Base-by-base conservation (phyloP, 768 basidiomycete species). In the Suillus fuscotomentosus region DNA sequence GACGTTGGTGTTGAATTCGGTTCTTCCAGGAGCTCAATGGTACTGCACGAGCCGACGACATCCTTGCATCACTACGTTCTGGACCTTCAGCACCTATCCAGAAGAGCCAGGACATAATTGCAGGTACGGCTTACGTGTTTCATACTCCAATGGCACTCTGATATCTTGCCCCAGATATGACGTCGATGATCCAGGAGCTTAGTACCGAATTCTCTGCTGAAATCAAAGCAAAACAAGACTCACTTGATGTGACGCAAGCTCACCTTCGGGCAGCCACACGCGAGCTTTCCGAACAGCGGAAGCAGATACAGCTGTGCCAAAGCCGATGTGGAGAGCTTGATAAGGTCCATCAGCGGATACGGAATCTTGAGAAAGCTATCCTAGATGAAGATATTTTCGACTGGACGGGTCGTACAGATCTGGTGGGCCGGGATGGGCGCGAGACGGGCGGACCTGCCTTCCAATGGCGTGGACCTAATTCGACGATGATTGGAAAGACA, bases 251-350 rank as follows among this genome's bases (percentile, higher is more conserved):
- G 20, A 94, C 90, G 13, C 93, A 94, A 74, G 88, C 87, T 5
- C 90, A 95, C 68, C 86, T 99, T 13, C 90, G 92, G 34, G 89
- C 90, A 14, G 92, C 95, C 1, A 98, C 97, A 3, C 89, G 92
- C 61, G 90, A 94, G 69, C 86, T 99, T 24, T 89, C 95, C 0
- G 92, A 95, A 69, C 92, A 95, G 73, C 89, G 97, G 53, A 90
- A 89, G 70, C 90, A 94, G 69, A 88, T 97, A 43, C 86, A 89
- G 67, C 69, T 80, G 5, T 92, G 92, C 87, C 91, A 95, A 74
- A 72, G 77, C 1, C 84, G 86, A 43, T 89, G 91, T 65, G 84
- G 81, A 10, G 91, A 95, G 74, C 83, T 95, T 13, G 96, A 97
- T 68, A 88, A 92, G 68, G 80, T 91, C 39, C 84, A 83, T 48